phyloP scores from a whole-genome alignment of 2,329 filamentous ascomycete species.

The Pseudocercospora crystallina region DNA sequence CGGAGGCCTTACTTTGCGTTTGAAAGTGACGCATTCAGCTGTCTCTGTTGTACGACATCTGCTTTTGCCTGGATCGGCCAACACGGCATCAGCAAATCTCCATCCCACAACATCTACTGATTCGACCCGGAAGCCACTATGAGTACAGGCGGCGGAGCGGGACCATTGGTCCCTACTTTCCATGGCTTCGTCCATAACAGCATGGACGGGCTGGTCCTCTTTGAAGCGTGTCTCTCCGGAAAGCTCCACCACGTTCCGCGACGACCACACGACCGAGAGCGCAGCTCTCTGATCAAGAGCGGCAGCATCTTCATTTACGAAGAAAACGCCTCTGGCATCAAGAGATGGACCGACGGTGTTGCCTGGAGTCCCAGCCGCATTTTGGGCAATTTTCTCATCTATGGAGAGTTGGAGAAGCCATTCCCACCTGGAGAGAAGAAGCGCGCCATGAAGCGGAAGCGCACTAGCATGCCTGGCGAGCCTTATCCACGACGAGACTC shows the following conservation, averaged over 20 bases:
- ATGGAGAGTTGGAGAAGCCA: conserved; percentile 75
- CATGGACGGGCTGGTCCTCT: conserved; percentile 72
- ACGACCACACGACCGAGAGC: conserved; percentile 82
- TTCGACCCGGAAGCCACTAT: conserved; percentile 24
- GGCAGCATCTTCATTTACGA: conserved; percentile 91
- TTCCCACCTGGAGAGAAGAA: conserved; percentile 85
- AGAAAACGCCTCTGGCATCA: conserved; percentile 85
- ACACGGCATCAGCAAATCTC: not conserved
- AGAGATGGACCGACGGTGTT: conserved; percentile 89
- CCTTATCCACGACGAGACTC: conserved; percentile 47
- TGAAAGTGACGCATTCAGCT: no score
- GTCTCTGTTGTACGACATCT: not conserved
- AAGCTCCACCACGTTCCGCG: conserved; percentile 73
- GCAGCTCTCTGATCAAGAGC: conserved; percentile 73
- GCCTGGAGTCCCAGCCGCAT: conserved; percentile 89
- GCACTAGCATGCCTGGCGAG: conserved; percentile 53
- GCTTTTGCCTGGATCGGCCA: not conserved
- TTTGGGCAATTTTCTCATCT: conserved; percentile 80
- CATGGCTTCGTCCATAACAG: conserved; percentile 41
- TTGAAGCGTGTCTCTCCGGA: conserved; percentile 75
- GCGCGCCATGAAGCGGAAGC: conserved; percentile 70
- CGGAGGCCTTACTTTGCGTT: not conserved
- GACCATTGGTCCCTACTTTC: conserved; percentile 41
- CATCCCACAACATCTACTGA: not conserved
- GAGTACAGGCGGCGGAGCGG: conserved; percentile 37